Conservation (phyloP, 2,329 filamentous ascomycete species). For the Colletotrichum theobromicola region DNA sequence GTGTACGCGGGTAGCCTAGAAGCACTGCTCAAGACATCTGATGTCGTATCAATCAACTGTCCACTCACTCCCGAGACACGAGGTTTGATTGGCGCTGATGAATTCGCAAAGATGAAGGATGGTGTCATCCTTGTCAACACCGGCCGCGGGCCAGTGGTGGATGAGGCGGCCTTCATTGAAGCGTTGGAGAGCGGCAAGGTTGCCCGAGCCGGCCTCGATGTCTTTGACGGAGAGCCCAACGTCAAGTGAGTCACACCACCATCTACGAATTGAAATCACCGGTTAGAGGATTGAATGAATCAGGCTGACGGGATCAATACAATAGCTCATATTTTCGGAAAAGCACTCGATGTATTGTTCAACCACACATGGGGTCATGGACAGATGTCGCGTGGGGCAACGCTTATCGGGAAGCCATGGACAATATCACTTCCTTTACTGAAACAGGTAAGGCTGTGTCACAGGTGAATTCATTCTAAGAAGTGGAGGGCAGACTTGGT, state of each 20-base stretch:
- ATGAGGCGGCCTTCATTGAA: neutral
- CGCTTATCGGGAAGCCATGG: neutral
- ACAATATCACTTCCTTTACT: neutral
- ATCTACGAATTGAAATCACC: too few relatives aligned
- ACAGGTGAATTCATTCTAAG: neutral
- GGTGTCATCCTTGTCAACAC: neutral
- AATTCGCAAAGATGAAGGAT: neutral
- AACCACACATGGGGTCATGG: neutral
- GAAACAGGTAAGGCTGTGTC: accelerated
- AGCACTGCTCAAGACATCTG: neutral
- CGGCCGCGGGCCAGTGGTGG: neutral
- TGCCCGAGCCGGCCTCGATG: neutral
- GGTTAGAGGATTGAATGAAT: too few relatives aligned
- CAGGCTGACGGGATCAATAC: neutral
- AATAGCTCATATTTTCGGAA: neutral
- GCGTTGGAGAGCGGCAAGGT: neutral
- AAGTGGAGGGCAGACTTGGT: too few relatives aligned
- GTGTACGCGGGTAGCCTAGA: neutral
- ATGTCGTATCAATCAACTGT: neutral
- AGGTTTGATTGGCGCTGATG: accelerated
- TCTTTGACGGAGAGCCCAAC: neutral
- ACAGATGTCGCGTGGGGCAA: neutral
- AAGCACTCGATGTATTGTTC: accelerated
- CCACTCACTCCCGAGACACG: neutral
- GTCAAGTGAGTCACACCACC: neutral